Base-by-base conservation (phyloP, 805 yeast species). In the Candida coquimbonensis region DNA sequence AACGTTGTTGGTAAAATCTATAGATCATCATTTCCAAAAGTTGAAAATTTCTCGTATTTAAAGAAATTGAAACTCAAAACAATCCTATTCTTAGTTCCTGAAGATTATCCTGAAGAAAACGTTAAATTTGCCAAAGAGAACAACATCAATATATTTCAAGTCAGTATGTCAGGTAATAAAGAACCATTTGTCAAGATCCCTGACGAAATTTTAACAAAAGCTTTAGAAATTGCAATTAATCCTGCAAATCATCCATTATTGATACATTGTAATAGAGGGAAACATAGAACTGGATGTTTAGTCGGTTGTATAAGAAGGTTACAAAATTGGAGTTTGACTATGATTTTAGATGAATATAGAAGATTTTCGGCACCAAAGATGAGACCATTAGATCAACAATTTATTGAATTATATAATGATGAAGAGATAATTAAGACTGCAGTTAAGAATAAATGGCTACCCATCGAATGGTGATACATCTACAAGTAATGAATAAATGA, bases 211-310 rank as follows among this genome's bases (percentile, higher is more conserved):
- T 78, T 93, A 29, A 83, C 90, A 1, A 77, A 79, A 48, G 96
- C 97, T 0, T 69, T 91, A 51, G 81, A 83, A 59, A 83, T 89
- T 32, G 87, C 88, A 13, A 63, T 88, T 14, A 74, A 93, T 57
- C 96, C 97, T 0, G 80, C 62, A 21, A 91, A 93, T 64, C 98
- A 89, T 48, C 99, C 99, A 2, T 70, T 93, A 12, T 69, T 93
- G 51, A 87, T 93, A 38, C 99, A 93, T 64, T 93, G 99, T 66
- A 93, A 93, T 66, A 70, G 96, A 48, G 99, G 99, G 11, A 93
- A 91, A 63, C 99, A 93, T 63, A 74, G 99, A 54, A 93, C 99
- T 0, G 99, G 99, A 0, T 93, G 98, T 63, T 71, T 93, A 14
- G 90, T 93, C 29, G 99, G 99, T 3, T 91, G 96, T 59, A 73